Evolutionary conservation across 2,329 filamentous ascomycete genomes (phyloP), one percentile per base, ranked within the genome.

Genomic region (Arthrobotrys megalospora): DNA sequence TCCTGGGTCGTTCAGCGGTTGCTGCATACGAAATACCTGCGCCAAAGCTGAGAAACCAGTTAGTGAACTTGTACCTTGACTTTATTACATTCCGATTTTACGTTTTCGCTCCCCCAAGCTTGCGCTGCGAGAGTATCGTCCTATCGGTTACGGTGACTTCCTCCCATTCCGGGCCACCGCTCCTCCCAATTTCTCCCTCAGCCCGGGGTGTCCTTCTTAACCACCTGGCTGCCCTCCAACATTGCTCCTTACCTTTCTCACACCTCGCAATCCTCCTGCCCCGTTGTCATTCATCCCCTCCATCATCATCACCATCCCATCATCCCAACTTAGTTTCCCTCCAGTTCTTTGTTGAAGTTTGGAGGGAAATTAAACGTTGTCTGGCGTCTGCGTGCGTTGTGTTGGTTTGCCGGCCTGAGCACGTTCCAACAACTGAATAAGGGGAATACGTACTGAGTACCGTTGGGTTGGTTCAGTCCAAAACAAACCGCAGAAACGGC

Each of bases 81-180:
- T 41, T 65, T 41, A 48, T 47, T 53, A 55, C 53, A 77, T 77
- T 71, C 73, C 60, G 66, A 67, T 43, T 69, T 63, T 48, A 77
- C 73, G 66, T 67, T 77, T 77, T 77, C 65, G 65, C 50, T 50
- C 34, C 64, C 12, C 72, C 53, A 68, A 76, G 71, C 71, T 48
- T 34, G 24, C 34, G 63, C 43, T 76, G 47, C 41, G 36, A 62
- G 38, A 60, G 53, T 50, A 60, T 77, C 58, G 45, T 77, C 73
- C 67, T 78, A 52, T 78, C 75, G 75, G 75, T 78, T 78, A 72
- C 67, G 75, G 75, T 71, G 67, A 78, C 75, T 78, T 78, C 67
- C 75, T 78, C 67, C 67, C 75, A 67, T 78, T 72, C 75, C 67
- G 58, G 75, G 67, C 65, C 67, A 60, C 67, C 67, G 62, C 67